Evolutionary conservation across 805 yeast genomes (phyloP).

Genomic region (Pichia exigua): DNA sequence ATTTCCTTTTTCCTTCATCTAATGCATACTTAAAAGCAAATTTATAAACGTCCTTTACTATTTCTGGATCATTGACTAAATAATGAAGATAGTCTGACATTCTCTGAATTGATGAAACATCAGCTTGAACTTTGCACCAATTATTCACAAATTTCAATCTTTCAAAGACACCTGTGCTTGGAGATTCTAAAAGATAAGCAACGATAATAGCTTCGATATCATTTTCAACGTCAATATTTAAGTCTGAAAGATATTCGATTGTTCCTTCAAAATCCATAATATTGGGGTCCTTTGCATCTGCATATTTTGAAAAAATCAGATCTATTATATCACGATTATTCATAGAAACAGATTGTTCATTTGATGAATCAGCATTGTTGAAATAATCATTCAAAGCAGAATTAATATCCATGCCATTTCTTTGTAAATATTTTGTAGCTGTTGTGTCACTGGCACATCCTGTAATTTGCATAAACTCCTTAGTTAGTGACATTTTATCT

Average conservation of each 20-base stretch:
- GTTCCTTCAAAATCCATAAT: slow-evolving; percentile 81
- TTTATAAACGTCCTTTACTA: slow-evolving; percentile 53
- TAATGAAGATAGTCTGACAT: slow-evolving; percentile 19
- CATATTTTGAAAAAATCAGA: slow-evolving; percentile 20
- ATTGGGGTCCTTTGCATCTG: not conserved
- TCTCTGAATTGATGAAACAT: slow-evolving; percentile 5
- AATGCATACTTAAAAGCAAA: slow-evolving; percentile 63
- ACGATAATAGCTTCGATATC: slow-evolving; percentile 63
- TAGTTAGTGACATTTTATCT: not conserved
- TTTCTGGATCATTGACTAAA: slow-evolving; percentile 30
- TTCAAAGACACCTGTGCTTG: slow-evolving; percentile 55
- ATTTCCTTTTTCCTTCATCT: slow-evolving; percentile 49
- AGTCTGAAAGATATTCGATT: slow-evolving; percentile 52
- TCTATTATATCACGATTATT: slow-evolving; percentile 6
- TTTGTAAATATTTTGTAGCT: slow-evolving; percentile 27
- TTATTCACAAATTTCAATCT: slow-evolving; percentile 42
- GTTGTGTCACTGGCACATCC: slow-evolving; percentile 31
- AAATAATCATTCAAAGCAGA: slow-evolving; percentile 10
- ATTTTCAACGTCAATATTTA: slow-evolving; percentile 60
- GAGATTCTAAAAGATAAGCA: slow-evolving; percentile 61
- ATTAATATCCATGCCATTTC: slow-evolving; percentile 11
- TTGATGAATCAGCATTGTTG: not conserved
- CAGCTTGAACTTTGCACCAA: slow-evolving; percentile 40
- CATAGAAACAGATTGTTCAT: not conserved
- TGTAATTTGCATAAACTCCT: slow-evolving; percentile 34